Evolutionary conservation across 768 basidiomycete species (phyloP).

Genomic region (Sporobolomyces pararoseus): DNA sequence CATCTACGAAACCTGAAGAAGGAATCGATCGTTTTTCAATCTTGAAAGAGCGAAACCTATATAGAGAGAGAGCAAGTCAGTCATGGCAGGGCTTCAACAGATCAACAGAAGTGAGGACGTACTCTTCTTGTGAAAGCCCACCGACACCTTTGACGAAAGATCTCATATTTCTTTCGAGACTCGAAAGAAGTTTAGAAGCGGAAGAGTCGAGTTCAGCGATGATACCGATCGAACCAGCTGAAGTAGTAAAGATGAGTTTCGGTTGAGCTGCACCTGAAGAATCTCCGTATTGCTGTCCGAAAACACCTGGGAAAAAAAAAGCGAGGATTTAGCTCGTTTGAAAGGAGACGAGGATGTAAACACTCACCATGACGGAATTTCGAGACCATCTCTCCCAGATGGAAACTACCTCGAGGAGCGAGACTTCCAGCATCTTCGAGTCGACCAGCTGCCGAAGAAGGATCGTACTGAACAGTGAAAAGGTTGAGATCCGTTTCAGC

Average conservation of each 20-base stretch:
- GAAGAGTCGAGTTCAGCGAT: constrained; percentile 60
- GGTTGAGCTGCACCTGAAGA: constrained; percentile 53
- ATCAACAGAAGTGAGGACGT: constrained; percentile 39
- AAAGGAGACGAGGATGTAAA: neutral
- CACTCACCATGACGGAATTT: constrained; percentile 55
- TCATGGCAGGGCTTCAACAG: too few species aligned
- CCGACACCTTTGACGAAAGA: constrained; percentile 57
- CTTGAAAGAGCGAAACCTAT: constrained; percentile 61
- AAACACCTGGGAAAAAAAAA: constrained; percentile 54
- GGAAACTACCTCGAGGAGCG: constrained; percentile 65
- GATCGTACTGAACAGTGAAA: constrained; percentile 30
- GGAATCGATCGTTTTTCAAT: constrained; percentile 56
- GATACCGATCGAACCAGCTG: constrained; percentile 72
- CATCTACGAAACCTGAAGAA: constrained; percentile 78
- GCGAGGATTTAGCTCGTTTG: neutral
- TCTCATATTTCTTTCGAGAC: constrained; percentile 71
- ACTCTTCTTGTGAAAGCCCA: constrained; percentile 63
- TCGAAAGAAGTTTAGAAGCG: constrained; percentile 61
- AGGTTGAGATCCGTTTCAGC: constrained; percentile 61
- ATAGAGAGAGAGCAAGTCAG: neutral
- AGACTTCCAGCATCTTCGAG: constrained; percentile 65
- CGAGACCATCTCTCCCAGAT: constrained; percentile 72
- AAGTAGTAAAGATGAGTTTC: constrained; percentile 69
- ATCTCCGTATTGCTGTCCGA: constrained; percentile 54
- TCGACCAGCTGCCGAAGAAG: constrained; percentile 53